Evolutionary conservation across 2,329 filamentous ascomycete genomes (phyloP), one percentile per base, ranked within the genome.

Genomic region (Aspergillus persii): DNA sequence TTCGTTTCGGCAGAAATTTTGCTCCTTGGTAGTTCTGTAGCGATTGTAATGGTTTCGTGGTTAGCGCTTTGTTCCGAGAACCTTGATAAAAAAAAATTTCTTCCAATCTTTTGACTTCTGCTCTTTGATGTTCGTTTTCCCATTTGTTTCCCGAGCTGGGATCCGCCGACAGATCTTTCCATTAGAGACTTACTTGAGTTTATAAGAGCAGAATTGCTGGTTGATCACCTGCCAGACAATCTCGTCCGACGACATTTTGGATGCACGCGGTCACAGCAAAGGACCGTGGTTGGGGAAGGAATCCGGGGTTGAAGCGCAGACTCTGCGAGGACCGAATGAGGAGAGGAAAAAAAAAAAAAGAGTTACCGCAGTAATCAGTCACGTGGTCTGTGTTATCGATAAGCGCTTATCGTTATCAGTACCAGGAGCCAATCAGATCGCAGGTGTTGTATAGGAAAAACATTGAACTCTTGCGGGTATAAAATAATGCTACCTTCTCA

Each of bases 201-300:
- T 97, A 83, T 93, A 98, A 54, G 90, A 89, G 81, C 95, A 98
- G 76, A 95, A 96, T 74, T 94, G 90, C 78, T 95, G 91, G 78
- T 96, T 96, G 68, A 97, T 96, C 59, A 97, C 91, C 76, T 93
- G 88, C 95, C 95, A 99, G 64, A 98, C 89, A 66, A 98, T 96
- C 79, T 98, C 94, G 82, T 98, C 94, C 63, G 92, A 96, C 59
- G 91, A 87, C 90, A 95, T 96, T 58, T 64, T 66, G 56, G 53
- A 29, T 26, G 11, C 2, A 33, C 15, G 30, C 8, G 41, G 39
- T 47, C 53, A 36, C 44, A 18, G 27, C 18, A 7, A 33, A 23
- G 15, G 41, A 29, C 53, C 39, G 39, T 26, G 39, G 39, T 29
- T 47, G 41, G 15, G 27, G 36, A 41, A 41, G 31, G 29, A 41